These are phyloP conservation scores for Bruguiera sexangula DNA, from an alignment of 345 rosid species.

Conservation along the genomic window DNA sequence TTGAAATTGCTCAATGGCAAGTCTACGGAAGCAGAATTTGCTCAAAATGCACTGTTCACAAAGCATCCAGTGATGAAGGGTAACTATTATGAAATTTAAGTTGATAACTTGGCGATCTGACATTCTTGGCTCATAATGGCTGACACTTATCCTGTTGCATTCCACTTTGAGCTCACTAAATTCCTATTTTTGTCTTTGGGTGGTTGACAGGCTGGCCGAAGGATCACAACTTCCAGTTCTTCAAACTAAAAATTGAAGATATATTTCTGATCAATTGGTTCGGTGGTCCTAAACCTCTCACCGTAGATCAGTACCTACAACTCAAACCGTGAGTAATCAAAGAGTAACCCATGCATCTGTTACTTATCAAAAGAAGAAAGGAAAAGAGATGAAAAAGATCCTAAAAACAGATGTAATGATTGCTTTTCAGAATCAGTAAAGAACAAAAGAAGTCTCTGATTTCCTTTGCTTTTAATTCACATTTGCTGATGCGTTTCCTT, in stretches of 20 bases:
- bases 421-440: constrained; percentile 1
- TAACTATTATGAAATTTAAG: constrained; percentile 19
- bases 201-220: constrained; percentile 72
- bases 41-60: constrained; percentile 54
- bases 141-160: neutral
- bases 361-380: neutral
- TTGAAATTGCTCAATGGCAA: constrained; percentile 42
- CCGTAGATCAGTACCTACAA: constrained; percentile 71
- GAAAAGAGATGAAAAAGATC: neutral
- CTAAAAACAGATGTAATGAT: neutral
- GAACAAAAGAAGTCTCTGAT: neutral
- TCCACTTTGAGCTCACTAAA: neutral
- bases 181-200: neutral
- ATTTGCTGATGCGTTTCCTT: constrained; percentile 18
- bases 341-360: neutral
- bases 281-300: constrained; percentile 84
- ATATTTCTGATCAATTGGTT: constrained; percentile 88
- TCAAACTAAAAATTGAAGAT: constrained; percentile 61
- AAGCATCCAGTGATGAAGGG: constrained; percentile 94
- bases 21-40: constrained; percentile 59
- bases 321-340: constrained; percentile 49
- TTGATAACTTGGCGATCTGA: neutral
- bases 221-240: constrained; percentile 63
- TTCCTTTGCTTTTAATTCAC: neutral
- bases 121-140: neutral